Base-by-base conservation (phyloP, 805 yeast genomes). In the Candida boidinii region DNA sequence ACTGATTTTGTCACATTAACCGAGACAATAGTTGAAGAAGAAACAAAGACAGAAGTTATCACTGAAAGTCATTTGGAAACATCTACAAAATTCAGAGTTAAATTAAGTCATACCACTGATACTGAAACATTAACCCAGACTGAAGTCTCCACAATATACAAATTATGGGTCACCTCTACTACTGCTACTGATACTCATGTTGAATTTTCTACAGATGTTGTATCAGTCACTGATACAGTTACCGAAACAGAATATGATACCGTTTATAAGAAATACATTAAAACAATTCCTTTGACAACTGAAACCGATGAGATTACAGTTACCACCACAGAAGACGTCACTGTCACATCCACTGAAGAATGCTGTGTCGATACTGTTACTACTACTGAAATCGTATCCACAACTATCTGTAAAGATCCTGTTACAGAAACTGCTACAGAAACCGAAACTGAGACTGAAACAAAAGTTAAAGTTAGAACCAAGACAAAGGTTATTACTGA, bases 241-340 rank as follows among this genome's bases (percentile, higher is more conserved):
- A 42, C 45, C 4, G 42, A 41, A 19, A 40, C 44, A 5, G 45
- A 38, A 19, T 39, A 36, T 25, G 45, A 41, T 25, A 40, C 44
- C 1, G 17, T 29, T 13, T 41, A 47, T 5, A 29, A 42, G 16
- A 42, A 46, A 12, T 35, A n/a, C n/a, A n/a, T n/a, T n/a, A n/a
- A n/a, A n/a, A n/a, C n/a, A n/a, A n/a, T n/a, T n/a, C n/a, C n/a
- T n/a, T n/a, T n/a, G n/a, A n/a, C n/a, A n/a, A n/a, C n/a, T n/a
- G n/a, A n/a, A n/a, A n/a, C n/a, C n/a, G n/a, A n/a, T n/a, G n/a
- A n/a, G n/a, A n/a, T n/a, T n/a, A n/a, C n/a, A n/a, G n/a, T n/a
- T n/a, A n/a, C n/a, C n/a, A n/a, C n/a, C n/a, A n/a, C n/a, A n/a
- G n/a, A n/a, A n/a, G n/a, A n/a, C n/a, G n/a, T n/a, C n/a, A n/a